phyloP scores from a whole-genome alignment of 148 eudicot genomes.

The Arctostaphylos glauca region DNA sequence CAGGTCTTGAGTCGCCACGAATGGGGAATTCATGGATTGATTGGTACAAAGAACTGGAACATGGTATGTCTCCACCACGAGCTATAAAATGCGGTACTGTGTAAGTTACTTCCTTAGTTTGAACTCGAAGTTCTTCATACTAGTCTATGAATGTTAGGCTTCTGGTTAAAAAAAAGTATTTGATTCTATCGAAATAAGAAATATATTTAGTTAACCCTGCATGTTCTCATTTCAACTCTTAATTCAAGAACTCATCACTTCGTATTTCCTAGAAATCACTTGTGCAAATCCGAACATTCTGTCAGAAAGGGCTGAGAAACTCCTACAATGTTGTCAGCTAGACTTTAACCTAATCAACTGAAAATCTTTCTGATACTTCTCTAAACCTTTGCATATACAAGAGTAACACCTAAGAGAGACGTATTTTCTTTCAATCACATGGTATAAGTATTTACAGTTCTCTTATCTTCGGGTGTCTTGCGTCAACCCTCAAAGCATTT shows the following conservation, averaged over 20 bases:
- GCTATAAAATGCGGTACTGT: background rate
- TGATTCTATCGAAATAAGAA: background rate
- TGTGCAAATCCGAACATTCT: background rate
- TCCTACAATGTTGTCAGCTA: background rate
- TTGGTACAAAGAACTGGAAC: background rate
- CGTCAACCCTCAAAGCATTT: background rate
- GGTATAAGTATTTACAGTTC: background rate
- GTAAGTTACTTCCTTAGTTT: background rate
- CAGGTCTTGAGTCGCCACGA: background rate
- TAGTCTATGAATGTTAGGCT: background rate
- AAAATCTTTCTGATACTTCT: background rate
- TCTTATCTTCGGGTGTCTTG: background rate
- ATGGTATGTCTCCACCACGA: background rate
- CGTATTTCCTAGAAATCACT: background rate
- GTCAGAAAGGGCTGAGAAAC: background rate
- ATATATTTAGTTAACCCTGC: background rate
- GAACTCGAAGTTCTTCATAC: background rate
- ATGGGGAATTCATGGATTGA: background rate
- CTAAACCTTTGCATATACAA: background rate
- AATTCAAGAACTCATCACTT: background rate
- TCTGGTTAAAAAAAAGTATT: background rate
- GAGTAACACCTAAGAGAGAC: background rate
- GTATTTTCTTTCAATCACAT: background rate
- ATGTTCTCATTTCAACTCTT: background rate
- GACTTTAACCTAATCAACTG: background rate